A percentile compares a stretch with the other conserved stretches of the same genome.
Conservation (phyloP, 139 green algal species). For the Chlamydomonas sphaeroides region DNA sequence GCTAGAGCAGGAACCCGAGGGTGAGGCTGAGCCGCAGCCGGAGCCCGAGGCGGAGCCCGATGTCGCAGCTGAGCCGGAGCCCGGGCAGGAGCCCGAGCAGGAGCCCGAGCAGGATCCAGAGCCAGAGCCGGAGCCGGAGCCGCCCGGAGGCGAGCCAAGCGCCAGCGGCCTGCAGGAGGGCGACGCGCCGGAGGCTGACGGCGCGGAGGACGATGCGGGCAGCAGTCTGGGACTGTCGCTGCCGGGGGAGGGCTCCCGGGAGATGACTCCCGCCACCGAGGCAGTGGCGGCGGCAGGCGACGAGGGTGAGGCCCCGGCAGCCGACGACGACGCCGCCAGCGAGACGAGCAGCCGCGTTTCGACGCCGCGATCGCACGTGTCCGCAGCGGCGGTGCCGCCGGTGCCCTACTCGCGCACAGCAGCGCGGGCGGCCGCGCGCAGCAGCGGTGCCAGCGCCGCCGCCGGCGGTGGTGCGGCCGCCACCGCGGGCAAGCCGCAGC, state of each 20-base stretch:
- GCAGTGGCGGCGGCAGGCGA: background rate
- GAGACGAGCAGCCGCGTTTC: background rate
- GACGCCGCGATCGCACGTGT: too few species aligned
- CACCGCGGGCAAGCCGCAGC: background rate
- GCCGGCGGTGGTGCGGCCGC: background rate
- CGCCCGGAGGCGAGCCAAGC: background rate
- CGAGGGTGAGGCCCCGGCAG: too few species aligned
- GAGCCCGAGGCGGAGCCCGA: background rate
- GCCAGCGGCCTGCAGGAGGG: background rate
- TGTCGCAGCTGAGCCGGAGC: background rate
- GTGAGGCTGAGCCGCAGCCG: background rate
- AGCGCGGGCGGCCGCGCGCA: background rate
- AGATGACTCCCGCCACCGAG: background rate
- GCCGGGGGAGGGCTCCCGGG: background rate
- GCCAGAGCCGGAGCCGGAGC: background rate
- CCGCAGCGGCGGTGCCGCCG: too few species aligned
- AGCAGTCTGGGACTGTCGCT: too few species aligned
- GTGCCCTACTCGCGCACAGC: constrained; percentile 17
- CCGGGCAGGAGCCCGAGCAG: background rate
- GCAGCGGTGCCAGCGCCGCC: background rate
- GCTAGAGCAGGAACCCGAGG: background rate
- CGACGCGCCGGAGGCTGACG: background rate
- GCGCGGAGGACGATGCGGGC: too few species aligned
- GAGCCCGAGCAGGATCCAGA: background rate
- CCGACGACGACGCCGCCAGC: too few species aligned